These are phyloP conservation scores for Globisporangium spiculum DNA, from an alignment of 352 stramenopile genomes.

Conservation along the genomic window DNA sequence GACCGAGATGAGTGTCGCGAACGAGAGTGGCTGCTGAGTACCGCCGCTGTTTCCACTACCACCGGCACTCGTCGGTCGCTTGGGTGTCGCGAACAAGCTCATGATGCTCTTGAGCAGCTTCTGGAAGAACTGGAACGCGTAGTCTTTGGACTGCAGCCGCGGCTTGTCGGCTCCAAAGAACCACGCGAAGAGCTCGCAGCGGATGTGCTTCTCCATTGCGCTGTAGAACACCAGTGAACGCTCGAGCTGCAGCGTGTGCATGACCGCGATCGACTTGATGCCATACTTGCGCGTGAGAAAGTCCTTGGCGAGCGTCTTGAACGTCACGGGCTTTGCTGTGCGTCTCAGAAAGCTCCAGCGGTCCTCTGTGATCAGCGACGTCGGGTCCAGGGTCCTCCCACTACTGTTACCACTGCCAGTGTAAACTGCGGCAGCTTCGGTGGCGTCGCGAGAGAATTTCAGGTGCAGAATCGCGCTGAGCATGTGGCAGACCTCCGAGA, in stretches of 20 bases:
- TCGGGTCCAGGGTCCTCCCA: not conserved
- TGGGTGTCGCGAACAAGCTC: constrained; percentile 23
- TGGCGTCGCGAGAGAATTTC: constrained; percentile 51
- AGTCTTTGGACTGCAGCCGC: constrained; percentile 39
- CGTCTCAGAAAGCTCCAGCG: constrained; percentile 35
- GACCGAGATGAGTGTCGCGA: constrained; percentile 38
- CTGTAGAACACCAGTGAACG: constrained; percentile 59
- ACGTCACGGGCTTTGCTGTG: constrained; percentile 25
- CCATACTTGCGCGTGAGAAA: constrained; percentile 66
- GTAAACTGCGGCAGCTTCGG: constrained; percentile 16
- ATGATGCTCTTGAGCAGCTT: constrained; percentile 44
- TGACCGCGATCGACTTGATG: constrained; percentile 70
- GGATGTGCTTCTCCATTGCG: constrained; percentile 40
- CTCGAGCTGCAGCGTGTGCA: constrained; percentile 68
- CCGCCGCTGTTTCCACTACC: not conserved
- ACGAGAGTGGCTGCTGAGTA: constrained; percentile 26
- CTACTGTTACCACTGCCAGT: not conserved
- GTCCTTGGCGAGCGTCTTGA: constrained; percentile 60
- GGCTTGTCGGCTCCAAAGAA: constrained; percentile 57
- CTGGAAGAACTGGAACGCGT: constrained; percentile 63
- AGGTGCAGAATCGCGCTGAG: constrained; percentile 59
- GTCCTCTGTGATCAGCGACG: constrained; percentile 27
- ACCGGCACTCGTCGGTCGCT: constrained; percentile 22
- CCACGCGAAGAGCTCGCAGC: constrained; percentile 65
- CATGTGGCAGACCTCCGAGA: constrained; percentile 60